Conservation (phyloP, 2,329 filamentous ascomycete species). For the Calonectria naviculata region DNA sequence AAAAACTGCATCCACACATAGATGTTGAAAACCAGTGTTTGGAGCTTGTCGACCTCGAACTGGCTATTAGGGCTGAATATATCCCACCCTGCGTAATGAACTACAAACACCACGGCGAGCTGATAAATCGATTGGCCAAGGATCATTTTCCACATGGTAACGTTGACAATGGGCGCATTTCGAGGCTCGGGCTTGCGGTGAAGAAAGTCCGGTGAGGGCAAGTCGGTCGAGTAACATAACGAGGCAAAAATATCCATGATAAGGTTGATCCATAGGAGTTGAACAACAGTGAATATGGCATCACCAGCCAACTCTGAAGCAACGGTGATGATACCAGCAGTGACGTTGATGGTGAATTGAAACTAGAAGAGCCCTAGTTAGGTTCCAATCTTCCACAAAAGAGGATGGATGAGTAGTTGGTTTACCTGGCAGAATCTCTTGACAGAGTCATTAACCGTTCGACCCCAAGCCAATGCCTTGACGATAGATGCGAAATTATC, state of each 20-base stretch:
- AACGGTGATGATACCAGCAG: slow-evolving; percentile 73
- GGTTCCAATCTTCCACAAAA: not conserved
- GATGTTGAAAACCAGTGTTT: slow-evolving; percentile 84
- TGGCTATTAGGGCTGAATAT: slow-evolving; percentile 64
- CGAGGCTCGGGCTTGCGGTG: slow-evolving; percentile 68
- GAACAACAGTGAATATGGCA: slow-evolving; percentile 73
- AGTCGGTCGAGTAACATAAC: slow-evolving; percentile 72
- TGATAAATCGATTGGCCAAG: slow-evolving; percentile 71
- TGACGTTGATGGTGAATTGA: slow-evolving; percentile 78
- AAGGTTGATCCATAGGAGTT: slow-evolving; percentile 76
- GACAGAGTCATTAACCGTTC: slow-evolving; percentile 75
- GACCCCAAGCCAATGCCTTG: slow-evolving; percentile 75
- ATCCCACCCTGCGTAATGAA: slow-evolving; percentile 69
- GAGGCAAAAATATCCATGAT: slow-evolving; percentile 79
- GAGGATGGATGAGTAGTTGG: too few relatives aligned
- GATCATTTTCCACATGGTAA: slow-evolving; percentile 74
- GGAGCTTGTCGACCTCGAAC: slow-evolving; percentile 49
- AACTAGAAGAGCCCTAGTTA: slow-evolving; percentile 52
- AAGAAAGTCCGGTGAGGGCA: slow-evolving; percentile 67
- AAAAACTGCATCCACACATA: slow-evolving; percentile 94
- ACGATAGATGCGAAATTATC: slow-evolving; percentile 76
- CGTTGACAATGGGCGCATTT: slow-evolving; percentile 77
- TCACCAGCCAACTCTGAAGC: slow-evolving; percentile 69
- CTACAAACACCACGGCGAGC: slow-evolving; percentile 65
- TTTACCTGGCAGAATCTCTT: slow-evolving; percentile 73